These are phyloP conservation scores for Pelargonium cotyledonis DNA, from an alignment of 441 rosid species.

Conservation along the genomic window DNA sequence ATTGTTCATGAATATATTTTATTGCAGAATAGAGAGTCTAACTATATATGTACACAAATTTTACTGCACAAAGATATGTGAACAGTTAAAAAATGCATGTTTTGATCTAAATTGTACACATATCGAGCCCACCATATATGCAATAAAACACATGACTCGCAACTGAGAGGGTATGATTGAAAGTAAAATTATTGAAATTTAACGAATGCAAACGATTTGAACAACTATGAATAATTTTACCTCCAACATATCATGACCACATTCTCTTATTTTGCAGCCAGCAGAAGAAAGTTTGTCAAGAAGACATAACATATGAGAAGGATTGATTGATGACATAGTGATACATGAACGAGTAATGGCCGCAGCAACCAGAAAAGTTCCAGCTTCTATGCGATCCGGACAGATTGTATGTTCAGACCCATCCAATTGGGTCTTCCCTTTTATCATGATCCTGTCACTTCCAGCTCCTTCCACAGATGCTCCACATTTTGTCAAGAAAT, in stretches of 20 bases:
- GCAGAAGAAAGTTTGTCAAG: constrained; percentile 19
- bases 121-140: too few species aligned
- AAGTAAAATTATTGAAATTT: too few species aligned
- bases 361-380: constrained; percentile 32
- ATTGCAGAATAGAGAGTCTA: too few species aligned
- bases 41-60: too few species aligned
- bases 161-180: too few species aligned
- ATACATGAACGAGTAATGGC: constrained; percentile 34
- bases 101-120: too few species aligned
- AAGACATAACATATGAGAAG: constrained; percentile 21
- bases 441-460: constrained; percentile 14
- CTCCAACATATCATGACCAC: constrained; percentile 14
- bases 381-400: constrained; percentile 32
- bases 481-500: constrained; percentile 25
- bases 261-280: constrained; percentile 26
- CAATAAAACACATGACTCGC: too few species aligned
- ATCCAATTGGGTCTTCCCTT: constrained; percentile 21
- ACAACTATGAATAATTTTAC: not conserved
- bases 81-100: too few species aligned
- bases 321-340: constrained; percentile 26
- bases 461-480: constrained; percentile 29
- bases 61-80: too few species aligned
- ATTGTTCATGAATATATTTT: too few species aligned
- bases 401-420: constrained; percentile 22
- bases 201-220: too few species aligned